Evolutionary conservation across 164 flowering plant species (phyloP).

Genomic region (Magnolia sinica): DNA sequence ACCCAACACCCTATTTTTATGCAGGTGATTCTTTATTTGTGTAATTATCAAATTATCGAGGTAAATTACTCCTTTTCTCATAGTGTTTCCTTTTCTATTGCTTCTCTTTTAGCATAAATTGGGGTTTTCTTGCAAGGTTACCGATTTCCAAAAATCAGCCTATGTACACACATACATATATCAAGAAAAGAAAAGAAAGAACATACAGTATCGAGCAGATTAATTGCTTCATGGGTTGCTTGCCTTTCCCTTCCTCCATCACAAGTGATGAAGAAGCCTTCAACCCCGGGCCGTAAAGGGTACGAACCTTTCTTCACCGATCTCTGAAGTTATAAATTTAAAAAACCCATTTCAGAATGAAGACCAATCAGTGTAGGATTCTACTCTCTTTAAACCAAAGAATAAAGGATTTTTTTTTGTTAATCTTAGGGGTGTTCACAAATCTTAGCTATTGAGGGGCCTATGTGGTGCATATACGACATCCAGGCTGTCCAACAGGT

Average conservation of each 20-base stretch:
- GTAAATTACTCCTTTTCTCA: too few relatives aligned
- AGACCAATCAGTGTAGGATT: background rate
- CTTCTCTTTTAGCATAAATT: too few relatives aligned
- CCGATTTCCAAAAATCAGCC: background rate
- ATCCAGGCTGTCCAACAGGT: background rate
- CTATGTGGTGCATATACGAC: background rate
- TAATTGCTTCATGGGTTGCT: conserved; percentile 78
- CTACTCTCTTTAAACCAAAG: too few relatives aligned
- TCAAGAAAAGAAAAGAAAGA: background rate
- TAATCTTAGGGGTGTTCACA: background rate
- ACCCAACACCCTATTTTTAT: too few relatives aligned
- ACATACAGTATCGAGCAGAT: conserved; percentile 75
- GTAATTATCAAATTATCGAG: too few relatives aligned
- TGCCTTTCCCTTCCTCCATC: conserved; percentile 95
- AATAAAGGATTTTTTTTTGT: too few relatives aligned
- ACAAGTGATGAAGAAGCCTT: conserved; percentile 93
- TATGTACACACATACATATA: background rate
- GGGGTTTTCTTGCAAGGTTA: too few relatives aligned
- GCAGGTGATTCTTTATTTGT: too few relatives aligned
- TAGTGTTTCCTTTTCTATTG: too few relatives aligned
- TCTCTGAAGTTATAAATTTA: conserved; percentile 36
- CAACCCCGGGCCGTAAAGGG: conserved; percentile 76
- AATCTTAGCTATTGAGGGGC: background rate
- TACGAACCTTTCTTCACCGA: conserved; percentile 76
- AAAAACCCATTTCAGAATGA: background rate